Conservation (phyloP, 2,329 filamentous ascomycete species). For the Pseudogymnoascus sp. region DNA sequence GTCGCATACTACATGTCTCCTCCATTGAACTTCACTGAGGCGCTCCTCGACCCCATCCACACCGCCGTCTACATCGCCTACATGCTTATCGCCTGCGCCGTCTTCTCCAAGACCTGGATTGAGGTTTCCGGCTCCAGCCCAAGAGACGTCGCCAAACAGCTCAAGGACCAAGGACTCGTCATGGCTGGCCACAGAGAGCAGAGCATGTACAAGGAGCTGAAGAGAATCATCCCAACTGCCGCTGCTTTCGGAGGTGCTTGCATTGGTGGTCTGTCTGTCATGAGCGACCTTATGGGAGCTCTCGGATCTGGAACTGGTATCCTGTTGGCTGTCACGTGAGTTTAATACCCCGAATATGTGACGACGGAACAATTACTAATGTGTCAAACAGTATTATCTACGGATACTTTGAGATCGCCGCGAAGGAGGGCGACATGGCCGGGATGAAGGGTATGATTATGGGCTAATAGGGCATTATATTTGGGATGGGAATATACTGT, state of each 20-base stretch:
- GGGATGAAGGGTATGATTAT: constrained; percentile 72
- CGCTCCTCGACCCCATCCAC: constrained; percentile 93
- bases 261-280: constrained; percentile 94
- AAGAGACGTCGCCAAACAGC: constrained; percentile 96
- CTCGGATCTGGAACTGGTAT: constrained; percentile 97
- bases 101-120: constrained; percentile 99
- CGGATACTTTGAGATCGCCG: constrained; percentile 98
- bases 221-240: constrained; percentile 97
- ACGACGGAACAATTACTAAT: constrained; percentile 33
- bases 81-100: constrained; percentile 94
- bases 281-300: constrained; percentile 91
- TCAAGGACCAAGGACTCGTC: constrained; percentile 98
- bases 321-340: constrained; percentile 95
- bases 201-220: constrained; percentile 99
- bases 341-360: constrained; percentile 34
- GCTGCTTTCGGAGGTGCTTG: constrained; percentile 98
- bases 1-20: constrained; percentile 99
- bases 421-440: constrained; percentile 92
- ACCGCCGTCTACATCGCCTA: constrained; percentile 92
- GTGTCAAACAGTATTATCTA: constrained; percentile 77
- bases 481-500: constrained; percentile 12
- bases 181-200: constrained; percentile 99
- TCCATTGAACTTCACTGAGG: constrained; percentile 94
- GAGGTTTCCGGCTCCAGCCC: constrained; percentile 97
- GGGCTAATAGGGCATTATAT: constrained; percentile 43